These are phyloP conservation scores for Chenopodium quinoa DNA, from an alignment of 148 eudicot species.

Conservation along the genomic window DNA sequence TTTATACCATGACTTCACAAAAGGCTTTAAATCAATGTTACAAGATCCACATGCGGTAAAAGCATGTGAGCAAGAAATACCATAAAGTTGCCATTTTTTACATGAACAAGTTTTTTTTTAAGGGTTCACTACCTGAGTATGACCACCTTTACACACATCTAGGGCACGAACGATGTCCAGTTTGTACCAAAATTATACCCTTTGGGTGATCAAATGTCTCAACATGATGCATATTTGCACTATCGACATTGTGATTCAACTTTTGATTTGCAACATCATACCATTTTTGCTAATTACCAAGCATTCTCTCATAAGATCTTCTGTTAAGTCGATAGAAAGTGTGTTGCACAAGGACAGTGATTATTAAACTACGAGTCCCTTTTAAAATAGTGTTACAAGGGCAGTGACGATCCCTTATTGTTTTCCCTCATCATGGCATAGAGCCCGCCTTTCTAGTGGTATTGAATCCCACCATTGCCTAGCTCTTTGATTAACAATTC, in stretches of 20 bases:
- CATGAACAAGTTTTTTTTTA: slow-evolving; percentile 7
- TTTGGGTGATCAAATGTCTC: slow-evolving; percentile 1
- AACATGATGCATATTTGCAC: neutral
- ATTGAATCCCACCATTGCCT: slow-evolving; percentile 13
- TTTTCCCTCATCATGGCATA: slow-evolving; percentile 7
- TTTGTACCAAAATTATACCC: neutral
- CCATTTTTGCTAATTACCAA: neutral
- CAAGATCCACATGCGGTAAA: slow-evolving; percentile 12
- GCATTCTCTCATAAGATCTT: neutral
- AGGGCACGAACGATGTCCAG: neutral
- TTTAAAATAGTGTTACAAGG: neutral
- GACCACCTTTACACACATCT: neutral
- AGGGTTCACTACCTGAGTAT: slow-evolving; percentile 6
- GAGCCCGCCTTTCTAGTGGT: neutral
- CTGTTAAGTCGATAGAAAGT: neutral
- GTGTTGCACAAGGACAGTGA: neutral
- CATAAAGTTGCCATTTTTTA: slow-evolving; percentile 22
- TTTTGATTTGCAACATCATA: neutral
- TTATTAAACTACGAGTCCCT: slow-evolving; percentile 1
- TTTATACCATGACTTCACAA: slow-evolving; percentile 1
- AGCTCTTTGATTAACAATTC: neutral
- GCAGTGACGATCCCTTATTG: neutral
- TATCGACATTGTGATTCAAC: neutral
- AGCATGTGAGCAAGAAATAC: slow-evolving; percentile 10
- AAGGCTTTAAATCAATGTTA: slow-evolving; percentile 10